Percentiles rank a stretch among this genome's conserved stretches.
These are phyloP conservation scores for Soucietia sequanensis DNA, from an alignment of 805 yeast genomes.

Conservation along the genomic window DNA sequence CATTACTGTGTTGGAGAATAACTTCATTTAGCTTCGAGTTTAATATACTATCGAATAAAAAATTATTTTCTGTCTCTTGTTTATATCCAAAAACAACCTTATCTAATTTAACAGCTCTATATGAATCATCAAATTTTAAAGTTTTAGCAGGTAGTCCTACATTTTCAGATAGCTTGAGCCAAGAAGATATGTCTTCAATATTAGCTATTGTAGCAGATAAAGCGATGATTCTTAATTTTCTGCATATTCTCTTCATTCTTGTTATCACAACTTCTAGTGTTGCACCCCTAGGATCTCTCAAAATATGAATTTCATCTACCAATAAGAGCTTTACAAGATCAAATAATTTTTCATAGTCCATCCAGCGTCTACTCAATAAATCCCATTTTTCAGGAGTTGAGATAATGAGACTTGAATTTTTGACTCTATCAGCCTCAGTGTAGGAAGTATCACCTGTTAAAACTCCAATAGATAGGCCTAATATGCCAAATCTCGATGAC, in stretches of 20 bases:
- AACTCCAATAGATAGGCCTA: constrained; percentile 45
- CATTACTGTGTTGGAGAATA: constrained; percentile 34
- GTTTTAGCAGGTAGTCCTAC: constrained; percentile 26
- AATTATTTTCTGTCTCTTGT: constrained; percentile 40
- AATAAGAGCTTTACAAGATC: constrained; percentile 18
- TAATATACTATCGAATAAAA: constrained; percentile 45
- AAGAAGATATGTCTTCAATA: constrained; percentile 42
- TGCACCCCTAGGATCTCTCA: constrained; percentile 26
- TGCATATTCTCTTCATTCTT: constrained; percentile 11
- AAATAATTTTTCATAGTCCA: constrained; percentile 34
- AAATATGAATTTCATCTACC: constrained; percentile 26
- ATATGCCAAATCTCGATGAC: constrained; percentile 36
- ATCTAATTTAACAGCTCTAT: constrained; percentile 43
- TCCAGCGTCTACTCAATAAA: constrained; percentile 51
- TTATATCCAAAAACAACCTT: constrained; percentile 45
- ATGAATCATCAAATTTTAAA: constrained; percentile 46
- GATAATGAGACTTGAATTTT: constrained; percentile 50
- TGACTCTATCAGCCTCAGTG: constrained; percentile 43
- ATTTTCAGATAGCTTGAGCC: constrained; percentile 9
- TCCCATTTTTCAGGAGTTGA: constrained; percentile 69
- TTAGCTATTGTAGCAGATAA: constrained; percentile 54
- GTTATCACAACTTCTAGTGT: constrained; percentile 22
- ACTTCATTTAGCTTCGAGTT: constrained; percentile 43
- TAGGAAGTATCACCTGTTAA: constrained; percentile 55
- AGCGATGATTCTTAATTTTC: constrained; percentile 12